Evolutionary conservation across 495 filamentous ascomycete species (phyloP).

Genomic region (Xylaria curta): DNA sequence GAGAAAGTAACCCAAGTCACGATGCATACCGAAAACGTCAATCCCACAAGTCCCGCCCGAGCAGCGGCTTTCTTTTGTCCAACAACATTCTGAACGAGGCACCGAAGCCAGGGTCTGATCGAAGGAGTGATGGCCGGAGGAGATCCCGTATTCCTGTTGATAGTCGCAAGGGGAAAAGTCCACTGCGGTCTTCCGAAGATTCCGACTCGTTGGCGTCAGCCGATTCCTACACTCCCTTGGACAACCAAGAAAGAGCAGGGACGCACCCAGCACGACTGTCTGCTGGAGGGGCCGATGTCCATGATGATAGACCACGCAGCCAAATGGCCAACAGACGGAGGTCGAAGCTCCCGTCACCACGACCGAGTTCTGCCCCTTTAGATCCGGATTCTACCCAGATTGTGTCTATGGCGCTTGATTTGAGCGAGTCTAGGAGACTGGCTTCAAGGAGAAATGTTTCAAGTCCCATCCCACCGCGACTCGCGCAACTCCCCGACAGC

Average conservation of each 20-base stretch:
- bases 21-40: conserved; percentile 37
- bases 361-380: conserved; percentile 43
- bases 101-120: conserved; percentile 22
- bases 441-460: conserved; percentile 62
- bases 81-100: conserved; percentile 40
- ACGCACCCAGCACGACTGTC: too few relatives aligned
- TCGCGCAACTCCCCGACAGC: conserved; percentile 50
- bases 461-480: conserved; percentile 54
- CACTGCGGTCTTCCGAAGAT: conserved; percentile 25
- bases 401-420: conserved; percentile 84
- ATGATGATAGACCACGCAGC: conserved; percentile 31
- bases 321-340: conserved; percentile 25
- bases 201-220: not conserved
- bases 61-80: conserved; percentile 54
- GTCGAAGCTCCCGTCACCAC: conserved; percentile 34
- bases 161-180: conserved; percentile 34
- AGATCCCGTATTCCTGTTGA: conserved; percentile 40
- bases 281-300: too few relatives aligned
- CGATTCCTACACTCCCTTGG: not conserved
- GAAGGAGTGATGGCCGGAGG: conserved; percentile 36
- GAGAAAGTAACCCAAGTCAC: conserved; percentile 33
- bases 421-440: conserved; percentile 81
- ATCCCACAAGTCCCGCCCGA: conserved; percentile 49
- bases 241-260: not conserved
- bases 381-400: conserved; percentile 84